Percentiles rank a stretch among this genome's conserved stretches.
Conservation (phyloP, 805 yeast genomes). For the Kluyveromyces starmeri region DNA sequence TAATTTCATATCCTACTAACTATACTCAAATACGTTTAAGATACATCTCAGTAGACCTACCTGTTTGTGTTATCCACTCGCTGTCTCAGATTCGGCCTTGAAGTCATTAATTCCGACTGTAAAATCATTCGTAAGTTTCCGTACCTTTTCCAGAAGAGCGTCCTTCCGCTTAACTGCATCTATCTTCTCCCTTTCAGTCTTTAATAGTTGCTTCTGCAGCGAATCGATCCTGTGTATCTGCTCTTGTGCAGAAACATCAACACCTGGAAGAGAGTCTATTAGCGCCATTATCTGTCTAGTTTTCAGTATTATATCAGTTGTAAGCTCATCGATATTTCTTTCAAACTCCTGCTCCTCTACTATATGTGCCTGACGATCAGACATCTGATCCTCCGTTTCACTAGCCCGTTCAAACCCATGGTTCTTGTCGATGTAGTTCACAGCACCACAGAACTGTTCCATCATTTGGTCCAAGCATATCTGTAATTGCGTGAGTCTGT, state of each 20-base stretch:
- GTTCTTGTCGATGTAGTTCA: constrained; percentile 70
- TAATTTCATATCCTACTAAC: too few relatives aligned
- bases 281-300: constrained; percentile 79
- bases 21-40: too few relatives aligned
- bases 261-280: constrained; percentile 87
- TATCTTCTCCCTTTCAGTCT: constrained; percentile 50
- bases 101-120: constrained; percentile 25
- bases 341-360: constrained; percentile 39
- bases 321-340: constrained; percentile 60
- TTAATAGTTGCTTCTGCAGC: constrained; percentile 52
- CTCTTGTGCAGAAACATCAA: constrained; percentile 69
- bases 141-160: constrained; percentile 49
- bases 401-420: constrained; percentile 47
- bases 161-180: constrained; percentile 57
- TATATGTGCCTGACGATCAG: constrained; percentile 51
- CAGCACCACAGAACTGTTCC: constrained; percentile 71
- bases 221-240: constrained; percentile 58
- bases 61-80: too few relatives aligned
- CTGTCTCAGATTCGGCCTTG: too few relatives aligned
- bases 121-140: constrained; percentile 49
- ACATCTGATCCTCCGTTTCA: constrained; percentile 45
- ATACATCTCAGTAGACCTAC: too few relatives aligned
- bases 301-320: constrained; percentile 77
- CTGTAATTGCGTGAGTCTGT: constrained; percentile 83
- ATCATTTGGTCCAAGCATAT: constrained; percentile 72